Percentiles rank a stretch among this genome's conserved stretches.
Conservation (phyloP, 768 basidiomycete genomes). For the Kwoniella mangroviensis region DNA sequence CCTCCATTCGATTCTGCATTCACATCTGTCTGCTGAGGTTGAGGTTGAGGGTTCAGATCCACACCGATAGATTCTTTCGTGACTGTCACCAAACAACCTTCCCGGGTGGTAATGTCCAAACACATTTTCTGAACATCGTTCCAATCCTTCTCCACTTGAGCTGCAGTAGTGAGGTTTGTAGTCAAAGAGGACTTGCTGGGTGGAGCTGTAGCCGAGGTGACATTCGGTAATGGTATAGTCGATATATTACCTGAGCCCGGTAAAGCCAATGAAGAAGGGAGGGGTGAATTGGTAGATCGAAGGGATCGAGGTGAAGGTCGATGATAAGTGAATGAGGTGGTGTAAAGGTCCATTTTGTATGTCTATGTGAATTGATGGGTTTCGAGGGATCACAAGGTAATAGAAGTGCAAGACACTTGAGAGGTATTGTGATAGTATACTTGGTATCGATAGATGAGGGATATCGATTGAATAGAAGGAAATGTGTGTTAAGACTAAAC, state of each 20-base stretch:
- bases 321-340: conserved; percentile 89
- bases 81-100: conserved; percentile 83
- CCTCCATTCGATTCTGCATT: conserved; percentile 18
- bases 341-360: conserved; percentile 83
- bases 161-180: conserved; percentile 19
- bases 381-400: conserved; percentile 2
- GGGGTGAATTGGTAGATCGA: conserved; percentile 40
- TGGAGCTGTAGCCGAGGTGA: conserved; percentile 30
- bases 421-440: neutral
- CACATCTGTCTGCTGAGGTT: neutral
- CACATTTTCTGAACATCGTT: conserved; percentile 80
- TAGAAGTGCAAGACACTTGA: neutral
- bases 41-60: conserved; percentile 12
- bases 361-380: neutral
- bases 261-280: conserved; percentile 23
- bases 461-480: neutral
- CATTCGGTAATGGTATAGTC: conserved; percentile 33
- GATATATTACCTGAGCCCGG: conserved; percentile 26
- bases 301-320: conserved; percentile 67
- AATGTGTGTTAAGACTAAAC: neutral
- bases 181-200: conserved; percentile 20
- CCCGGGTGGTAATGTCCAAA: conserved; percentile 76
- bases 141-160: conserved; percentile 62
- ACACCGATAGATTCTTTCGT: conserved; percentile 60
- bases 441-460: neutral